A percentile compares a stretch with the other conserved stretches of the same genome.
These are phyloP conservation scores for Rhodotorula babjevae DNA, from an alignment of 768 basidiomycete genomes.

Conservation along the genomic window DNA sequence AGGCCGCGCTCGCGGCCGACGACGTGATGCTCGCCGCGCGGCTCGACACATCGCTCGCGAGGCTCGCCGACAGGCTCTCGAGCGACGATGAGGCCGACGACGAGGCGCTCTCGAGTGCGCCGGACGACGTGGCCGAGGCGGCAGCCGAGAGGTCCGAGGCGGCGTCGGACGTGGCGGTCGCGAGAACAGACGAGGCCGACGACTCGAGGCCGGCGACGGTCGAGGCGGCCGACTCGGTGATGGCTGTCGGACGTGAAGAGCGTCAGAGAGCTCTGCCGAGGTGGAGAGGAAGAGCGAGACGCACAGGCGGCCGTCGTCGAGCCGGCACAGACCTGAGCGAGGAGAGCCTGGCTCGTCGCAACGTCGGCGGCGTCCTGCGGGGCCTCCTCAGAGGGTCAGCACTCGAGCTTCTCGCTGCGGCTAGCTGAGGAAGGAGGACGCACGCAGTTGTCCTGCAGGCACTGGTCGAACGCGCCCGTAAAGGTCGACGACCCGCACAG, in stretches of 20 bases:
- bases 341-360: background rate
- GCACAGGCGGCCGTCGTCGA: background rate
- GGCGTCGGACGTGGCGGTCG: background rate
- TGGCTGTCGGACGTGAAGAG: background rate
- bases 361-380: background rate
- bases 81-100: background rate
- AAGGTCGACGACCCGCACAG: background rate
- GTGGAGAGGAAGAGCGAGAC: background rate
- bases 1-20: background rate
- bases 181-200: background rate
- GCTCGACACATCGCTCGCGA: background rate
- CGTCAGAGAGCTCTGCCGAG: too few relatives aligned
- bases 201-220: background rate
- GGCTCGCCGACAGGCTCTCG: background rate
- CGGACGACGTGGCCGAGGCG: background rate
- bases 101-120: background rate
- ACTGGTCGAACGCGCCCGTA: background rate
- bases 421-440: background rate
- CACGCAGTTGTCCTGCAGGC: constrained; percentile 3
- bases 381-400: too few relatives aligned
- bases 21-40: background rate
- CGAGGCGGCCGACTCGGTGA: background rate
- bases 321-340: background rate
- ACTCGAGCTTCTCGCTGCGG: too few relatives aligned
- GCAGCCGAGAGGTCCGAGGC: background rate